Evolutionary conservation across 106 monocot genomes (phyloP).

Genomic region (Dendrobium officinale): DNA sequence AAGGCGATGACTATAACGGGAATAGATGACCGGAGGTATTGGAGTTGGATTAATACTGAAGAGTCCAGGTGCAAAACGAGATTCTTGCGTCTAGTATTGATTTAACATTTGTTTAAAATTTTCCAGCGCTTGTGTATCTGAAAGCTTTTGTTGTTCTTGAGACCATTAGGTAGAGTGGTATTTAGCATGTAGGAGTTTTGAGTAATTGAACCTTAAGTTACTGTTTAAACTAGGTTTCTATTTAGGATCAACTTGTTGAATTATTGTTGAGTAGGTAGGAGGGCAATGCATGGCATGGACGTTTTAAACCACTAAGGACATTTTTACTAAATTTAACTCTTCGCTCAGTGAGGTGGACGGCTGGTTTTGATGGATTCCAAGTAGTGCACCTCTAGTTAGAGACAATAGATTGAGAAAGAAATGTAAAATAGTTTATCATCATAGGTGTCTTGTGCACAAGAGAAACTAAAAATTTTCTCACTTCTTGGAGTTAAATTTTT

Average conservation of each 20-base stretch:
- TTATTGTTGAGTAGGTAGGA: neutral
- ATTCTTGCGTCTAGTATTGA: neutral
- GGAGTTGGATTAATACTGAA: slow-evolving; percentile 45
- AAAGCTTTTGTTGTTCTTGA: neutral
- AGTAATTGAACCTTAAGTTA: neutral
- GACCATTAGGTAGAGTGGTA: neutral
- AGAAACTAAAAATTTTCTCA: neutral
- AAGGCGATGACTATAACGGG: slow-evolving; percentile 46
- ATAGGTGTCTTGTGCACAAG: neutral
- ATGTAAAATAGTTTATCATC: neutral
- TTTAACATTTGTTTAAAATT: neutral
- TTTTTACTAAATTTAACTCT: neutral
- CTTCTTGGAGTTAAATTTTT: neutral
- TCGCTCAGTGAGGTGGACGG: neutral
- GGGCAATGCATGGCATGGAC: no score
- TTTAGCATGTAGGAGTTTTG: neutral
- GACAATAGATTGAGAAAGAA: neutral
- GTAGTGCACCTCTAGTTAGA: neutral
- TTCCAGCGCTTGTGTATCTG: neutral
- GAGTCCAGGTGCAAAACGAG: slow-evolving; percentile 25
- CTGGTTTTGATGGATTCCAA: neutral
- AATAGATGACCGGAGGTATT: slow-evolving; percentile 43
- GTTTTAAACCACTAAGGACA: no score
- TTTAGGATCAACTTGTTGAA: neutral
- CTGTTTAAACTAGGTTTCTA: neutral